Base-by-base conservation (phyloP, 1,284 basidiomycete genomes). In the Leccinum griseonigrum region DNA sequence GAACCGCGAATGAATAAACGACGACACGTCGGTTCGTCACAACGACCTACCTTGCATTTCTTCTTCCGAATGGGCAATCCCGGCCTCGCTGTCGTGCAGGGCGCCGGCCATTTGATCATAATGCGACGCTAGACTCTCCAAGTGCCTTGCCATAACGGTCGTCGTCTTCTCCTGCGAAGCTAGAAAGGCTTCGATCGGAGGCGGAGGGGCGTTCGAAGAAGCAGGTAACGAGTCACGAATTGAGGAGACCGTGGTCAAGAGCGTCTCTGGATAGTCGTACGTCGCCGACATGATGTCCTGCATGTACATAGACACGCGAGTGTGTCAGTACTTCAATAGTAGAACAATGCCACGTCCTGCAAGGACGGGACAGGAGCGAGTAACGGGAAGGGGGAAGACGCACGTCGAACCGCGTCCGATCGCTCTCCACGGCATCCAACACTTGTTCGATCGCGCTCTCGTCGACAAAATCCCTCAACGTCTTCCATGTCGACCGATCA, bases 391-490 rank as follows among this genome's bases (percentile, higher is more conserved):
- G 1, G 26, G 18, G 22, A 22, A 56, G 36, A 79, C 85, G 59
- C 64, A 90, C 91, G 64, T 92, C 91, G 34, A 92, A 76, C 38
- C 76, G 77, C 63, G 77, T 79, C 43, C 90, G 78, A 61, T 91
- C 88, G 61, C 77, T 80, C 66, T 93, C 91, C 59, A 92, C 83
- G 2, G 79, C 80, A 59, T 92, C 91, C 56, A 89, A 69, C 18
- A 85, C 80, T 60, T 90, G 86, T 60, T 93, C 91, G 51, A 93
- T 86, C 9, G 85, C 87, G 36, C 85, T 81, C 67, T 92, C 91
- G 68, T 92, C 89, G 31, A 92, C 87, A 74, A 93, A 93, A 69
- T 92, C 90, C 34, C 91, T 80, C 52, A 93, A 69, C 0, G 87
- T 90, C 79, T 91, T 93, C 91, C 91, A 93, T 52, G 76, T 79